Evolutionary conservation across 345 rosid genomes (phyloP).

Genomic region (Erysimum cheiranthoides): DNA sequence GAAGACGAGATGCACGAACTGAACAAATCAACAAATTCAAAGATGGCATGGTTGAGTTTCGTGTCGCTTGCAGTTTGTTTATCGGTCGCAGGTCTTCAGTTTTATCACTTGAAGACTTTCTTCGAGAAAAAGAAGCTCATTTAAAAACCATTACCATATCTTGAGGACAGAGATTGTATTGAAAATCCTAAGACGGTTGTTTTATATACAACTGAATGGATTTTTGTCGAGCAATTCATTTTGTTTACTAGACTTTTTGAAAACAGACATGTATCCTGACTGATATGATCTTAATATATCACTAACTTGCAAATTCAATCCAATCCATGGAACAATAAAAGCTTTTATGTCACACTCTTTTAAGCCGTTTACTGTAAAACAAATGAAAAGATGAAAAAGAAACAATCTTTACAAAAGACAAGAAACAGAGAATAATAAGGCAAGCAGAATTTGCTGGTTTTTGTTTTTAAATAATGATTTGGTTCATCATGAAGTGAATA

Average conservation of each 20-base stretch:
- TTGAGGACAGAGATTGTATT: background rate
- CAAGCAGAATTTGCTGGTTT: conserved; percentile 28
- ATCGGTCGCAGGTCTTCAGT: conserved; percentile 74
- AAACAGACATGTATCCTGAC: background rate
- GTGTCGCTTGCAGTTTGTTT: conserved; percentile 71
- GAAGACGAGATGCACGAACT: conserved; percentile 88
- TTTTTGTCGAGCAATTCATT: conserved; percentile 5
- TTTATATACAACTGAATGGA: conserved; percentile 14
- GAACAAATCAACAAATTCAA: conserved; percentile 67
- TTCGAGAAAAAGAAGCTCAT: conserved; percentile 90
- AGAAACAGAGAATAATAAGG: conserved; percentile 26
- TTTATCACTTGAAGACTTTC: conserved; percentile 87
- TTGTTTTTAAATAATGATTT: conserved; percentile 4
- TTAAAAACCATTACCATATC: conserved; percentile 35
- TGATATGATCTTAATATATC: conserved; percentile 20
- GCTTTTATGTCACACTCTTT: conserved; percentile 11
- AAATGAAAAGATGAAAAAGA: conserved; percentile 1
- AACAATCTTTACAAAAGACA: conserved; percentile 45
- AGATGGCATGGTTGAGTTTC: conserved; percentile 65
- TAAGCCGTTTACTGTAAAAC: conserved; percentile 24
- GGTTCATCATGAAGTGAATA: conserved; percentile 63
- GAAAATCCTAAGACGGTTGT: background rate
- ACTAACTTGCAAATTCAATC: conserved; percentile 22
- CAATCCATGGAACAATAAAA: conserved; percentile 18
- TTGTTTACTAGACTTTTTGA: conserved; percentile 9